Base-by-base conservation (phyloP, 2,329 filamentous ascomycete genomes). In the Rhinocladiella mackenziei region DNA sequence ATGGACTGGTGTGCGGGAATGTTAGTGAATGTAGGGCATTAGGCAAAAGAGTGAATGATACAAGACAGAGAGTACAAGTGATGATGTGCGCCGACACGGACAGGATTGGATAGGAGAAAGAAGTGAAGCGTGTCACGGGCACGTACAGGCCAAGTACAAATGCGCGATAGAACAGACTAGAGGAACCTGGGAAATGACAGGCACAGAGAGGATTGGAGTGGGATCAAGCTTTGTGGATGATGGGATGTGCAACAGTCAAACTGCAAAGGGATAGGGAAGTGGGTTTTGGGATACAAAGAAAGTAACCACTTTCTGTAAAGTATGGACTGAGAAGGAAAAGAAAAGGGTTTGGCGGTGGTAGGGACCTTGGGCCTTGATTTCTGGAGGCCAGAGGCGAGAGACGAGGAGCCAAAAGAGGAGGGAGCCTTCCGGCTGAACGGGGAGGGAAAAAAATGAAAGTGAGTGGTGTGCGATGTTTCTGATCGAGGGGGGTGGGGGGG, bases 191-290 rank as follows among this genome's bases (percentile, higher is more conserved):
- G 51, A 49, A 47, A 43, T 39, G 39, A 39, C 45, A 4, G n/a
- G n/a, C n/a, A n/a, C n/a, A n/a, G n/a, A 49, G 39, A 32, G 20
- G 39, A 34, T 40, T 29, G 32, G 43, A 32, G 14, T 39, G 30
- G 11, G 39, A 38, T 47, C 48, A 54, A 54, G 45, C 51, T 54
- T 51, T 51, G 51, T 46, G 48, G 45, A 43, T 42, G 33, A 38
- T 39, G 20, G 32, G 51, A 51, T 54, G 48, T 51, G 48, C 48
- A 43, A 54, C 51, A 45, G 36, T 46, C 37, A 48, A 39, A 40
- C 51, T 51, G 51, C 33, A 52, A 51, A 26, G 32, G 46, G 51
- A 51, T 42, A 49, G 42, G 46, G 41, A 46, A 52, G 51, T 54
- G 51, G 51, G 38, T 54, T 49, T 37, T 50, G 35, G 46, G 30